Evolutionary conservation across 2,329 filamentous ascomycete genomes (phyloP).

Genomic region (Blastomyces percursus): DNA sequence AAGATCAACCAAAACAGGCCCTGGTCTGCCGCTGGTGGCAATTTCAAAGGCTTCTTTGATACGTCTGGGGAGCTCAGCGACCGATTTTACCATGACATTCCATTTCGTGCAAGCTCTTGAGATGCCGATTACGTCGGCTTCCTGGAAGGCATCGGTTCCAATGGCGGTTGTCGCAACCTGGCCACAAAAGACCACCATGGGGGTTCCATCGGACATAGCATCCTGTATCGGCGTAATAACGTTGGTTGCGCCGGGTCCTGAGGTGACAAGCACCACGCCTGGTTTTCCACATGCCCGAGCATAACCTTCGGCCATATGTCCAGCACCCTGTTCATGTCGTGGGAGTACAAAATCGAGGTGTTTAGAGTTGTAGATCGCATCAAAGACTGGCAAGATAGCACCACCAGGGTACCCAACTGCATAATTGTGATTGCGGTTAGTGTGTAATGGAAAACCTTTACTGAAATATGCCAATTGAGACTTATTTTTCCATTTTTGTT

Average conservation of each 20-base stretch:
- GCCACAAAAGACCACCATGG: slow-evolving; percentile 89
- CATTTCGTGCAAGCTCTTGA: slow-evolving; percentile 94
- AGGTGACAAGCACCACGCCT: slow-evolving; percentile 92
- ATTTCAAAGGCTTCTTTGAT: slow-evolving; percentile 99
- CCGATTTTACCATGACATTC: slow-evolving; percentile 97
- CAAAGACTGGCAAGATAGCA: slow-evolving; percentile 94
- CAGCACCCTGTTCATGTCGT: slow-evolving; percentile 92
- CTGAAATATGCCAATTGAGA: neutral
- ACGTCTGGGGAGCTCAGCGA: slow-evolving; percentile 80
- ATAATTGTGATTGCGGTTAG: neutral
- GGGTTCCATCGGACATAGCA: slow-evolving; percentile 87
- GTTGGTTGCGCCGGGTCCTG: slow-evolving; percentile 91
- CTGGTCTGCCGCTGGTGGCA: slow-evolving; percentile 83
- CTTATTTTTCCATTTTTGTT: neutral
- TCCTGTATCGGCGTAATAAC: slow-evolving; percentile 95
- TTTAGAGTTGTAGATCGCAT: slow-evolving; percentile 96
- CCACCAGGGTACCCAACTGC: slow-evolving; percentile 82
- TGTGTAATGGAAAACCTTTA: neutral
- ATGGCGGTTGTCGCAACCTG: slow-evolving; percentile 86
- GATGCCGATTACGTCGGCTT: slow-evolving; percentile 89
- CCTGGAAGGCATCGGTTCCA: slow-evolving; percentile 93
- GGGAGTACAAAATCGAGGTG: slow-evolving; percentile 95
- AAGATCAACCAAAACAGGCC: slow-evolving; percentile 87
- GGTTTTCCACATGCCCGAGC: slow-evolving; percentile 87
- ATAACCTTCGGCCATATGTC: slow-evolving; percentile 97